Evolutionary conservation across 148 eudicot genomes (phyloP).

Genomic region (Fagopyrum tataricum): DNA sequence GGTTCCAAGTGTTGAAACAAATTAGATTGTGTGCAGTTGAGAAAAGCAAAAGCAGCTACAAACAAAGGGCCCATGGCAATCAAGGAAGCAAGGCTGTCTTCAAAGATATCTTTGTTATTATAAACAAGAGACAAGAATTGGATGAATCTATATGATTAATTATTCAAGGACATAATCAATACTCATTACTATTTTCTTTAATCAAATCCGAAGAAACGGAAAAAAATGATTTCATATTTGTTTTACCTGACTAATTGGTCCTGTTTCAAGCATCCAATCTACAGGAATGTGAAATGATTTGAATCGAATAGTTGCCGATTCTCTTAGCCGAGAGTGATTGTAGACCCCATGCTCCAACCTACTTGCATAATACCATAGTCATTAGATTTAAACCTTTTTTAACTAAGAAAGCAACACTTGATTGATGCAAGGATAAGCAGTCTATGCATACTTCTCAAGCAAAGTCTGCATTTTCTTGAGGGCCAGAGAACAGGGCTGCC

Average conservation of each 20-base stretch:
- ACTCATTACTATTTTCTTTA: background rate
- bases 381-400: background rate
- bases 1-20: background rate
- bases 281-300: conserved; percentile 69
- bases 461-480: conserved; percentile 91
- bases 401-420: background rate
- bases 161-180: background rate
- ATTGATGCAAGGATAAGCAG: background rate
- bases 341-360: conserved; percentile 87
- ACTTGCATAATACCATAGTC: conserved; percentile 10
- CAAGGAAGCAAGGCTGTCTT: conserved; percentile 13
- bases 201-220: background rate
- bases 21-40: conserved; percentile 3
- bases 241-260: conserved; percentile 67
- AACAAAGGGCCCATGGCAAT: conserved; percentile 13
- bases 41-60: conserved; percentile 9
- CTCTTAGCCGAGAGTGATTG: conserved; percentile 72
- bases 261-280: conserved; percentile 87
- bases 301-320: conserved; percentile 68
- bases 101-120: conserved; percentile 6
- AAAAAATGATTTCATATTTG: background rate
- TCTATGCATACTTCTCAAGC: conserved; percentile 63
- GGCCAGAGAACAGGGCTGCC: conserved; percentile 65
- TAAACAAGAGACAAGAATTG: background rate
- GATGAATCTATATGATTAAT: conserved; percentile 10